Base-by-base conservation (phyloP, 371 early-diverging fungal genomes). In the Capillidium heterosporum region DNA sequence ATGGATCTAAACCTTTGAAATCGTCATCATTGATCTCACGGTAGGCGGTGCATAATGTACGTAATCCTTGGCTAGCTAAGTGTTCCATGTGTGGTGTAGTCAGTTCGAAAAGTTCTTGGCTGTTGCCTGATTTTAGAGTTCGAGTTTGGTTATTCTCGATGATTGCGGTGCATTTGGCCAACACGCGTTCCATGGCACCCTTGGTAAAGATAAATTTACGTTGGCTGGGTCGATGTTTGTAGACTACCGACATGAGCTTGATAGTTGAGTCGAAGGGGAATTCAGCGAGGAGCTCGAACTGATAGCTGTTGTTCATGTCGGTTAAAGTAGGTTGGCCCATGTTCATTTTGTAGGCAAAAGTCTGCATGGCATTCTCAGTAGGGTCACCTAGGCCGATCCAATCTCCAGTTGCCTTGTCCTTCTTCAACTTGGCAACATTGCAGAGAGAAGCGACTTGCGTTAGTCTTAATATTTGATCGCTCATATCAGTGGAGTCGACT, bases 191-290 rank as follows among this genome's bases (percentile, higher is more conserved):
- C 13, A 85, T 84, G 4, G 85, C 87, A 42, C 85, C 85, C 61
- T 85, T 85, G 23, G 76, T 61, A 28, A 39, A 43, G 32, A 48
- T 56, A 57, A 41, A 29, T 26, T 17, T 43, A 51, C 57, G 23
- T 41, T 40, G 64, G 21, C 17, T 56, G 5, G 67, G 59, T 81
- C 69, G 64, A 66, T 81, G 63, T 67, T 73, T 60, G 52, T 74
- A 73, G 1, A 91, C 71, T n/a, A 91, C 84, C 64, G 82, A 81
- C 95, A 95, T 95, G 48, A 92, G 81, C 67, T 95, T 95, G 49
- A 91, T 75, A 17, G 81, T 76, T 17, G 87, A 85, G 67, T 85
- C 85, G 60, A 87, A 88, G 4, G 87, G 82, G 57, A 63, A 54
- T 59, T 67, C 60, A 49, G 73, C 71, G 56, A 82, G 62, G 52